These are phyloP conservation scores for Beta corolliflora DNA, from an alignment of 179 eudicot genomes.

Conservation along the genomic window DNA sequence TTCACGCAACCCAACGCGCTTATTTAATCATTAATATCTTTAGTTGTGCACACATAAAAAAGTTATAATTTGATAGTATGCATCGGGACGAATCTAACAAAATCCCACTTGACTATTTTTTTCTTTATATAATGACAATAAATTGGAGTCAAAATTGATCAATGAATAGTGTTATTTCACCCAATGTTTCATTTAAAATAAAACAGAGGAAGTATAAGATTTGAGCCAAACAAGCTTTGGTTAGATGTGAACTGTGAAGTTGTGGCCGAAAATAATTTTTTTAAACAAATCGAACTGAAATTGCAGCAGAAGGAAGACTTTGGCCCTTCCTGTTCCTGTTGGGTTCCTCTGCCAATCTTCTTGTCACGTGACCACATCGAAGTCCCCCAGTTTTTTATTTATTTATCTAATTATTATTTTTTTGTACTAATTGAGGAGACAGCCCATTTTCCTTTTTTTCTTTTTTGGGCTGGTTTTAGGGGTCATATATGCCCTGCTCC, in stretches of 20 bases:
- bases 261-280: not conserved
- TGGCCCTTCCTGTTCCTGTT: constrained; percentile 14
- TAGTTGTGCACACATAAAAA: too few relatives aligned
- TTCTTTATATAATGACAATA: too few relatives aligned
- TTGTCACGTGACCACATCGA: constrained; percentile 30
- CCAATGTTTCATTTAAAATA: too few relatives aligned
- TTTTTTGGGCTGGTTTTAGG: not conserved
- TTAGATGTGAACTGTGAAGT: not conserved
- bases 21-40: too few relatives aligned
- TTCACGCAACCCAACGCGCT: too few relatives aligned
- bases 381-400: not conserved
- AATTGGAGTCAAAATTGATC: too few relatives aligned
- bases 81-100: too few relatives aligned
- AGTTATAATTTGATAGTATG: too few relatives aligned
- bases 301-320: not conserved
- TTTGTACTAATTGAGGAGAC: not conserved
- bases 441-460: not conserved
- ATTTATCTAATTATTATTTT: not conserved
- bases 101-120: too few relatives aligned
- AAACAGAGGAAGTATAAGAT: too few relatives aligned
- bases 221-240: not conserved
- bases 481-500: not conserved
- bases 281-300: too few relatives aligned
- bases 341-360: constrained; percentile 15
- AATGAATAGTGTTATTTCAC: too few relatives aligned